These are phyloP conservation scores for Leccinellum luteum DNA, from an alignment of 768 basidiomycete species.

Conservation along the genomic window DNA sequence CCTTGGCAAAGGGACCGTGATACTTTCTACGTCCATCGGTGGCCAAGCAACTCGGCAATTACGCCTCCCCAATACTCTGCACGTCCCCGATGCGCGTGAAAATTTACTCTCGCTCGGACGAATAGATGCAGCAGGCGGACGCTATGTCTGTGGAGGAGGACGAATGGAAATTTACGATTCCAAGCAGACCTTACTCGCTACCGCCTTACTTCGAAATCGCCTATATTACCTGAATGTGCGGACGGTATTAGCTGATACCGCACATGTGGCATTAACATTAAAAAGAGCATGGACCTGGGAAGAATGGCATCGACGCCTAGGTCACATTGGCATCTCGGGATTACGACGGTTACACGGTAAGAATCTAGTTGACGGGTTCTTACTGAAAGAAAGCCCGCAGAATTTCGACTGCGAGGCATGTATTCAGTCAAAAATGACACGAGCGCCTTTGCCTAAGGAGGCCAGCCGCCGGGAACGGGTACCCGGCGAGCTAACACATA, in stretches of 20 bases:
- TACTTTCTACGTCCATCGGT: background rate
- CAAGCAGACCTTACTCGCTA: background rate
- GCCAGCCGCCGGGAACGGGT: background rate
- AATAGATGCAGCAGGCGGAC: background rate
- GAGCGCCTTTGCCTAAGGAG: background rate
- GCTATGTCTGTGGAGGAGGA: too few relatives aligned
- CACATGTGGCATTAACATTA: background rate
- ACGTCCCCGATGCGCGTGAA: background rate
- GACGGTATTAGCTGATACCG: background rate
- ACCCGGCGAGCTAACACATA: background rate
- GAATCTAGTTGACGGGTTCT: background rate
- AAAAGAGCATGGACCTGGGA: background rate
- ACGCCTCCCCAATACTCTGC: background rate
- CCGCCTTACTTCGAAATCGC: background rate
- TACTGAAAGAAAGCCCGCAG: background rate
- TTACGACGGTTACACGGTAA: background rate
- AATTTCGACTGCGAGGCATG: background rate
- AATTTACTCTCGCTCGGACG: background rate
- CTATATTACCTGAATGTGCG: background rate
- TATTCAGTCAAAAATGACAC: background rate
- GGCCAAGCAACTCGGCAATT: background rate
- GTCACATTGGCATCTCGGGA: background rate
- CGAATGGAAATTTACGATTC: too few relatives aligned
- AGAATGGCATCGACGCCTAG: background rate
- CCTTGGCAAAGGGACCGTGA: background rate